Base-by-base conservation (phyloP, 2,329 filamentous ascomycete species). In the Phialocephala sp. region DNA sequence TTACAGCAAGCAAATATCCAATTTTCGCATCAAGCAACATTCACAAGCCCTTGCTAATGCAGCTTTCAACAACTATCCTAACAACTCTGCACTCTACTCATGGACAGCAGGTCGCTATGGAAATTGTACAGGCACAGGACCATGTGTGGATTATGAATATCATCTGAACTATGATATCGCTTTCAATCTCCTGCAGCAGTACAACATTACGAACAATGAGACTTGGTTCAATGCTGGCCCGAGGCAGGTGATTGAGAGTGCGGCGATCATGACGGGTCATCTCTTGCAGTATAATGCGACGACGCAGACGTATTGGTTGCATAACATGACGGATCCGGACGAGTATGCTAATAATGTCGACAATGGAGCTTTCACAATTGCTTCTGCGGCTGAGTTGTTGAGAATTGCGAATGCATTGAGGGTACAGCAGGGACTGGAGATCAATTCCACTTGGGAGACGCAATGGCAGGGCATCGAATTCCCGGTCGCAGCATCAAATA, bases 111-210 rank as follows among this genome's bases (percentile, higher is more conserved):
- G 86, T 9, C 78, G 88, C 6, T 89, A 82, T 72, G 89, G 89
- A 1, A 91, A 91, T 71, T 91, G 89, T 72, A 91, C 89, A 8
- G 75, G 80, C 1, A 85, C 84, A 2, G 85, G 85, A 1, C 82
- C 85, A 32, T 91, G 89, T 75, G 89, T 88, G 71, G 89, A 91
- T 75, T 91, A 91, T 69, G 83, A 91, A 73, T 92, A 91, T 71
- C 89, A 91, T 74, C 71, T 91, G 43, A 91, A 91, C 70, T 87
- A 88, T 8, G 89, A 91, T 69, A 90, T 91, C 69, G 87, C 85
- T 0, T 79, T 90, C 36, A 76, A 76, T 59, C 45, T 76, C n/a
- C 59, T 76, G 8, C 75, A 77, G 56, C 66, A 72, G 27, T 70
- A 74, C 50, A 76, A 76, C 36, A 73, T 76, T 52, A 78, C 74